Evolutionary conservation across 75 land plant species (phyloP).

Genomic region (Pseudotsuga menziesii): DNA sequence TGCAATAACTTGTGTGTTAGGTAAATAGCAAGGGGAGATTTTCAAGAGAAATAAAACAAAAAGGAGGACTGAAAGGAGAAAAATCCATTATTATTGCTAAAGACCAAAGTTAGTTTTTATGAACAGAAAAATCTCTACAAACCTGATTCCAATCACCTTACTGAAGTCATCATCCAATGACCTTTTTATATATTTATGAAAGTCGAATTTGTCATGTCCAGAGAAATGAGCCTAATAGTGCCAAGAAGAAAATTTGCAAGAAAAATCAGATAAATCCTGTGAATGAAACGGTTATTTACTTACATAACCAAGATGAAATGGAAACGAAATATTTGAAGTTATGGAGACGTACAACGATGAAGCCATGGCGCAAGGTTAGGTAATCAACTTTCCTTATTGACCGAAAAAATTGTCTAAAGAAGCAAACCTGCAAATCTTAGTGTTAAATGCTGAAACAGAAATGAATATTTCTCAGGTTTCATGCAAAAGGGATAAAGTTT

Average conservation of each 20-base stretch:
- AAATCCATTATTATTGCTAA: no score
- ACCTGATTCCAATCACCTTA: no score
- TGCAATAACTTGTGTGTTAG: no score
- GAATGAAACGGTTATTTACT: not conserved
- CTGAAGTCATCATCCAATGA: not conserved
- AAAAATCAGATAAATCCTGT: not conserved
- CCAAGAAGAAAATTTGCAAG: not conserved
- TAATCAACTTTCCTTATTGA: conserved; percentile 62
- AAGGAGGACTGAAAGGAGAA: no score
- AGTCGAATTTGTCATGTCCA: conserved; percentile 23
- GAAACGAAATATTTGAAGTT: no score
- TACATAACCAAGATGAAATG: not conserved
- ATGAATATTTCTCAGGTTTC: no score
- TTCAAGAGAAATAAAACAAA: no score
- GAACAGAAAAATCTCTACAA: no score
- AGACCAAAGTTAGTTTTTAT: no score
- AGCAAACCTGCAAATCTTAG: conserved; percentile 49
- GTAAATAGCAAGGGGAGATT: no score
- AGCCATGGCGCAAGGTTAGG: conserved; percentile 67
- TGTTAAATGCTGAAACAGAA: not conserved
- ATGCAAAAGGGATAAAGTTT: not conserved
- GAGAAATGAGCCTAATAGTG: conserved; percentile 37
- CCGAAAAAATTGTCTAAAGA: conserved; percentile 33
- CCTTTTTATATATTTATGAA: conserved; percentile 37
- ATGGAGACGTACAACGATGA: conserved; percentile 37